phyloP scores from a whole-genome alignment of 2,329 filamentous ascomycete genomes.

The Botrytis fabae region DNA sequence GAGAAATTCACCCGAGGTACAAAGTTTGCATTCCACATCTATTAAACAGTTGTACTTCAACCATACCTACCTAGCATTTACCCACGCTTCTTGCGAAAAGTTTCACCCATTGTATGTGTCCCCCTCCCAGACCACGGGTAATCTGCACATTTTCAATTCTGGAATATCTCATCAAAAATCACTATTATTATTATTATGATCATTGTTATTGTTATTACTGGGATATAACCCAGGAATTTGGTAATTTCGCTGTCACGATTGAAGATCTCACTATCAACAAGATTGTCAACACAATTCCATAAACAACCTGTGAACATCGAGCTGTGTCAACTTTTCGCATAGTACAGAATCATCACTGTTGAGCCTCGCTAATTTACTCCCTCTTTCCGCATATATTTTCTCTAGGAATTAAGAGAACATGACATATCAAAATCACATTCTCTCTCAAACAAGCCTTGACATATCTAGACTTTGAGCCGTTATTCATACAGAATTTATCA shows the following conservation, averaged over 20 bases:
- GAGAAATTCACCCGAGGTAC: neutral
- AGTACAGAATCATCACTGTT: neutral
- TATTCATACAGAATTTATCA: too few species aligned
- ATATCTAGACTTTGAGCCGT: too few species aligned
- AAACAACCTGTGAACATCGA: fast-evolving
- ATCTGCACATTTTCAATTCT: neutral
- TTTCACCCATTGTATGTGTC: too few species aligned
- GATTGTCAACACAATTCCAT: neutral
- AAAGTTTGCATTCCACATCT: neutral
- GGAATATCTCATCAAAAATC: too few species aligned
- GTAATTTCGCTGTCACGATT: fast-evolving
- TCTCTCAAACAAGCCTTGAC: fast-evolving
- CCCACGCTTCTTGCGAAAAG: neutral
- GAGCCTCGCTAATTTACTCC: fast-evolving
- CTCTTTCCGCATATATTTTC: too few species aligned
- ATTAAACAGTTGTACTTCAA: neutral
- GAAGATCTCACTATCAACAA: neutral
- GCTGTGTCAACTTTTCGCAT: neutral
- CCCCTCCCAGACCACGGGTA: too few species aligned
- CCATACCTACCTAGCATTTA: neutral
- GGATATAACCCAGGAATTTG: too few species aligned
- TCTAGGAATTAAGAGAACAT: neutral
- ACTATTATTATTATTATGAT: too few species aligned
- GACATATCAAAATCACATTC: neutral
- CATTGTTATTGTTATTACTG: too few species aligned